These are phyloP conservation scores for Beauveria bassiana DNA, from an alignment of 2,329 filamentous ascomycete genomes.

Conservation along the genomic window DNA sequence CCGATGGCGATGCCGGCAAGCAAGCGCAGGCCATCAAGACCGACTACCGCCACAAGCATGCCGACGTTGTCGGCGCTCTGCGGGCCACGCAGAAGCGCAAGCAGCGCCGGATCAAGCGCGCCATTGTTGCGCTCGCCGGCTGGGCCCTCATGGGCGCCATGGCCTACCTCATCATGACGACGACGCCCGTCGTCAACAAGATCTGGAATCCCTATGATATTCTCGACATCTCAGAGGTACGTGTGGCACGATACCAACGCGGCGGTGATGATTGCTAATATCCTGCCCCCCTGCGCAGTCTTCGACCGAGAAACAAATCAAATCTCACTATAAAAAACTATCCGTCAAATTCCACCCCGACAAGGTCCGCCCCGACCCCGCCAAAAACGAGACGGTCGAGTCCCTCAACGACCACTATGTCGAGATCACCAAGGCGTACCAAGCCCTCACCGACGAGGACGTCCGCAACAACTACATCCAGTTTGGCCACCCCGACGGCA, in stretches of 20 bases:
- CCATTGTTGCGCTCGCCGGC: conserved; percentile 64
- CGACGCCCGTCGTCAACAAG: conserved; percentile 62
- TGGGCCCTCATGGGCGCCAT: conserved; percentile 84
- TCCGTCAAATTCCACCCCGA: conserved; percentile 87
- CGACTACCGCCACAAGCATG: conserved; percentile 74
- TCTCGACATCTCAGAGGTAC: conserved; percentile 72
- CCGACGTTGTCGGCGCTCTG: conserved; percentile 72
- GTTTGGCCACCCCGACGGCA: conserved; percentile 93
- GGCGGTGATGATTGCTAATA: neutral
- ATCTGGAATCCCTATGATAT: conserved; percentile 98
- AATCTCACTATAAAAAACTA: conserved; percentile 79
- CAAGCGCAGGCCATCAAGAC: conserved; percentile 77
- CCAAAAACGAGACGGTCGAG: conserved; percentile 85
- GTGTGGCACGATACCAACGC: conserved; percentile 16
- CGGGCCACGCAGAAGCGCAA: conserved; percentile 82
- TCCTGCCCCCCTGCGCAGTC: conserved; percentile 40
- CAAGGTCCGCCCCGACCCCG: conserved; percentile 74
- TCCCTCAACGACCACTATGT: conserved; percentile 82
- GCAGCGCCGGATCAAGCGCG: conserved; percentile 81
- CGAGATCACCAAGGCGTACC: conserved; percentile 95
- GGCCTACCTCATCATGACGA: conserved; percentile 81
- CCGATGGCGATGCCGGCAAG: conserved; percentile 67
- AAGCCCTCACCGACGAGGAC: conserved; percentile 94
- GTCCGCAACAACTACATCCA: conserved; percentile 94
- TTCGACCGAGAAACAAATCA: conserved; percentile 82